Base-by-base conservation (phyloP, 169 alveolate genomes). In the Plasmodium chabaudi region DNA sequence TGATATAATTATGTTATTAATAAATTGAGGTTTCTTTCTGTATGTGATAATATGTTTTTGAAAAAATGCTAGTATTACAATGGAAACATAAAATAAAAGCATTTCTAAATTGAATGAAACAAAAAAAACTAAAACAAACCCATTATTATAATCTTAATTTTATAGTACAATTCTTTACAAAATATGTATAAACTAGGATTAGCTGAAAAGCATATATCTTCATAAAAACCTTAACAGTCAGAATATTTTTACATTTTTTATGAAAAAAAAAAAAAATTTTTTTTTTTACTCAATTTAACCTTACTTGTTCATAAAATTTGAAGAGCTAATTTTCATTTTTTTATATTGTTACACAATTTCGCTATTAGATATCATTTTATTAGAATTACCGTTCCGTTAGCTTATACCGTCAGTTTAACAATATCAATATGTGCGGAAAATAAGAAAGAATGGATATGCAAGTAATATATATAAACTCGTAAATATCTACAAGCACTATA, bases 271-370 rank as follows among this genome's bases (percentile, higher is more conserved):
- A 2, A 1, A 13, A 7, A 13, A 46, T 68, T 68, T 67, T 67
- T 67, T 67, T 68, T 69, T 69, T 69, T 69, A 21, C 77, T 7
- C 77, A 69, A 27, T 27, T 47, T 47, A 19, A 55, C 27, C 39
- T 69, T 56, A 47, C 10, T 34, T 13, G 49, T 69, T 69, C 77
- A 69, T 69, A 47, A 68, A 69, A 44, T 65, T 23, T 1, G 17
- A 21, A 15, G 57, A 65, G 2, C 17, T 65, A 47, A 49, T 34
- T 51, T 19, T 47, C 73, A 34, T 12, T 3, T 34, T 34, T 34
- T 34, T 34, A 34, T 34, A 34, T 34, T 34, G 42, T 34, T 34
- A 34, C 42, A 34, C 42, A 34, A 34, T 34, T 56, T 15, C 42
- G 44, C 77, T 47, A 13, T 19, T 51, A 42, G 21, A 34, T 34